Base-by-base conservation (phyloP, 805 yeast species). In the Cephaloascus fragrans region DNA sequence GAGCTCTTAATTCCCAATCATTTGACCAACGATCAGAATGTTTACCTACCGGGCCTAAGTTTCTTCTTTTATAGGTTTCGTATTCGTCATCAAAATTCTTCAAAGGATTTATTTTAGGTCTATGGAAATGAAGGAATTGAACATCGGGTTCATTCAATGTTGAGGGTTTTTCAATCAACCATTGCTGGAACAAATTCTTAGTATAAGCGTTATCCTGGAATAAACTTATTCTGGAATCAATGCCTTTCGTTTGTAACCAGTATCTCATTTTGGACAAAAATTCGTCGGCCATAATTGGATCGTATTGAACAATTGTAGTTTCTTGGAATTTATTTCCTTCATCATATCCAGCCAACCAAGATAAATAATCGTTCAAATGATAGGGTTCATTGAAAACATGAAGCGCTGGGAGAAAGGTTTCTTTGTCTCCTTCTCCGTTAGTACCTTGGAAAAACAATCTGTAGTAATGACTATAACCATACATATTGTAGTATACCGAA, bases 381-480 rank as follows among this genome's bases (percentile, higher is more conserved):
- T 59, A 64, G 10, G 55, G 50, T 43, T 64, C 61, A 14, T 53
- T 49, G 41, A 59, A 50, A 14, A 59, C 61, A 26, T 46, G 50
- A 18, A 67, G 59, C 3, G 58, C 59, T 3, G 58, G 55, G 19
- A 48, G 51, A 41, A 50, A 52, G 3, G 59, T 55, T 31, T 55
- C 59, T 19, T 62, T 47, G 41, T 64, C 68, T 6, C 65, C 66
- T 3, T 38, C 41, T 0, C 64, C 65, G 16, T 50, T 53, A 2
- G 53, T 52, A 10, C 67, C 67, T 45, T 62, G 69, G 44, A 55
- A 62, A 2, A 64, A 39, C 32, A 64, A 47, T 10, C 44, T 44
- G 39, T 59, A 59, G 46, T 53, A 62, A 44, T 46, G 48, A 2
- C 41, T 38, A 1, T 54, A 51, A 1, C 65, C 64, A 42, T 56